Evolutionary conservation across 495 filamentous ascomycete genomes (phyloP), one percentile per base, ranked within the genome.

Genomic region (Penicillium silybi): DNA sequence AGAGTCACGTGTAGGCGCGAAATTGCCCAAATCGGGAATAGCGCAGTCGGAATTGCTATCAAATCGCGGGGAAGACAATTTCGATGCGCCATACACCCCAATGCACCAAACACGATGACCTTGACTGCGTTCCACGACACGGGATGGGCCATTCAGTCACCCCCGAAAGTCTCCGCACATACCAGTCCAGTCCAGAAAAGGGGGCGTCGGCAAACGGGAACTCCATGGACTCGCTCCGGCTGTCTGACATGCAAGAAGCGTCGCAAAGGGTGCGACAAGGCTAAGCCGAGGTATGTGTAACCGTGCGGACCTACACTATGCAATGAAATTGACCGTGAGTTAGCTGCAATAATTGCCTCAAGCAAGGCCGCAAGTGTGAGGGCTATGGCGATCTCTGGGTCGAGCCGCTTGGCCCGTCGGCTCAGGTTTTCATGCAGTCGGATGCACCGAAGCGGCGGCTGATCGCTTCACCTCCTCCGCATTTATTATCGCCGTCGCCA

Each of bases 341-440:
- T 23, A 76, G 73, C 43, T 76, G 73, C 43, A 65, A 64, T 25
- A 72, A 65, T 59, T 76, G 73, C 42, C 46, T 57, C 40, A 72
- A 71, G 32, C 56, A 71, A 44, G 73, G 71, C 6, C 58, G 69
- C 27, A 56, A 39, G 11, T 76, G 73, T 43, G 73, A 73, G 53
- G 73, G 73, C 34, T 76, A 76, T 61, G 62, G 66, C 6, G 72
- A 68, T n/a, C 64, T 74, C 38, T 76, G 73, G 73, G 66, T 67
- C 47, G 55, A 59, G 38, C 71, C 73, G 3, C 50, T 76, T 10
- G 59, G 67, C 16, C 71, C 70, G 16, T 63, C 65, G 1, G 59
- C 69, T 23, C 55, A 62, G 16, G 57, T 69, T 11, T 73, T 73
- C 37, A 61, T 64, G 29, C 44, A 57, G 22, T n/a, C 34, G n/a